Evolutionary conservation across 2,329 filamentous ascomycete genomes (phyloP).

Genomic region (Didymella glomerata): DNA sequence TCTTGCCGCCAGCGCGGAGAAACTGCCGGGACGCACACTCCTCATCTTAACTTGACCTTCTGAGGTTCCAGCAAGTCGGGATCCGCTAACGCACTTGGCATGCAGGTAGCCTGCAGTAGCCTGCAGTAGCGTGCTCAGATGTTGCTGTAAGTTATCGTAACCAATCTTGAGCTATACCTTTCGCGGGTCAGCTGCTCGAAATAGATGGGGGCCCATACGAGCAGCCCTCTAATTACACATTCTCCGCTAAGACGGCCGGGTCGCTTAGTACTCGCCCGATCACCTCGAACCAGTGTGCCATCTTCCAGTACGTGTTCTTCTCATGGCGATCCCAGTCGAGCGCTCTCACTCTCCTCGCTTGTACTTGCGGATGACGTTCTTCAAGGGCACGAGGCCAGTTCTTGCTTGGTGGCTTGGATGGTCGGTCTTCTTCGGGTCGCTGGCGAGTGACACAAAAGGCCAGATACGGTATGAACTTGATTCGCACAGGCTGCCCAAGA

Average conservation of each 20-base stretch:
- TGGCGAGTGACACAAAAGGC: constrained; percentile 21
- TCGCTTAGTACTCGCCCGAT: constrained; percentile 6
- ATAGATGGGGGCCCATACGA: no score
- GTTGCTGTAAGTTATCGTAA: no score
- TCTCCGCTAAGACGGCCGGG: no score
- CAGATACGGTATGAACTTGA: constrained; percentile 33
- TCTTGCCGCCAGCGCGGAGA: background rate
- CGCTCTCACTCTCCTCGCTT: constrained; percentile 8
- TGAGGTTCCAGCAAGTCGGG: no score
- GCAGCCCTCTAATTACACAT: no score
- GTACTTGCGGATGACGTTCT: background rate
- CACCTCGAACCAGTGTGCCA: constrained; percentile 35
- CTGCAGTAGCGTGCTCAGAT: no score
- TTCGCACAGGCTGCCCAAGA: constrained; percentile 28
- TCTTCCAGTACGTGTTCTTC: constrained; percentile 32
- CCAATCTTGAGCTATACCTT: no score
- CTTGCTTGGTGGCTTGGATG: constrained; percentile 1
- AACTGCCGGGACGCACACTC: background rate
- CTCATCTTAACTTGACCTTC: background rate
- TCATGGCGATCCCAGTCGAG: constrained; percentile 37
- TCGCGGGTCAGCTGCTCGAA: no score
- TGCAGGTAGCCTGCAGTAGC: no score
- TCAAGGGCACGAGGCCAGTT: constrained; percentile 4
- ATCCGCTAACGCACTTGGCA: no score
- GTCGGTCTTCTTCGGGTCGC: background rate